A percentile compares a stretch with the other conserved stretches of the same genome.
Conservation (phyloP, 1,284 basidiomycete genomes). For the Pseudomicrostroma phylloplanum region DNA sequence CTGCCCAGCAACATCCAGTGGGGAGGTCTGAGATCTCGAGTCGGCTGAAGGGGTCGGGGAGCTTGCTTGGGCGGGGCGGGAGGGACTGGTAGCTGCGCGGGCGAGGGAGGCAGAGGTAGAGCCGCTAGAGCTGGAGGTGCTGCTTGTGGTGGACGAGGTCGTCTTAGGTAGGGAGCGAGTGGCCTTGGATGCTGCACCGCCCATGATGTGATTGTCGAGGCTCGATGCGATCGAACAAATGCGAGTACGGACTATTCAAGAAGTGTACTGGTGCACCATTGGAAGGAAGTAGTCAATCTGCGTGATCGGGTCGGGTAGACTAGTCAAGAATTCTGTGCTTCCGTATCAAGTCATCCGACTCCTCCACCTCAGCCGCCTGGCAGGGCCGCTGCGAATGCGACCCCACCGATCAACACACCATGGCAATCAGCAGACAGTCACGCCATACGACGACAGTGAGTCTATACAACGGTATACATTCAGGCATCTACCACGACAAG, state of each 20-base stretch:
- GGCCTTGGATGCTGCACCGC: slow-evolving; percentile 5
- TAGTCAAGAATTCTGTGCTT: too few species aligned
- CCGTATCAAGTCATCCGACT: too few species aligned
- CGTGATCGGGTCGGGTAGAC: too few species aligned
- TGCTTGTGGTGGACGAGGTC: background rate
- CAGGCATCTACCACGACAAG: too few species aligned
- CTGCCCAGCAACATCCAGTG: background rate
- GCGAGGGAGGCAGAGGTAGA: background rate
- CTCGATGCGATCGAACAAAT: background rate
- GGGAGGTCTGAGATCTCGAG: slow-evolving; percentile 4
- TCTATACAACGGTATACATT: too few species aligned
- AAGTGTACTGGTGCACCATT: too few species aligned
- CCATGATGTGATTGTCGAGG: background rate
- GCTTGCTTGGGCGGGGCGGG: background rate
- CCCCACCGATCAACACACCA: too few species aligned
- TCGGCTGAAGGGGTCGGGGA: background rate
- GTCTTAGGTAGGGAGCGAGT: slow-evolving; percentile 2
- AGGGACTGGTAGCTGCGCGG: background rate
- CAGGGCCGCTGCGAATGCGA: too few species aligned
- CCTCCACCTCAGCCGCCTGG: too few species aligned
- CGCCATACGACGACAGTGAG: too few species aligned
- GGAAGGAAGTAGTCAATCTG: too few species aligned
- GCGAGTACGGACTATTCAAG: background rate
- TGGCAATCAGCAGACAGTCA: too few species aligned
- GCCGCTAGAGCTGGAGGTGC: background rate